Evolutionary conservation across 768 basidiomycete species (phyloP), one percentile per base, ranked within the genome.

Genomic region (Mrakia hoshinonis): DNA sequence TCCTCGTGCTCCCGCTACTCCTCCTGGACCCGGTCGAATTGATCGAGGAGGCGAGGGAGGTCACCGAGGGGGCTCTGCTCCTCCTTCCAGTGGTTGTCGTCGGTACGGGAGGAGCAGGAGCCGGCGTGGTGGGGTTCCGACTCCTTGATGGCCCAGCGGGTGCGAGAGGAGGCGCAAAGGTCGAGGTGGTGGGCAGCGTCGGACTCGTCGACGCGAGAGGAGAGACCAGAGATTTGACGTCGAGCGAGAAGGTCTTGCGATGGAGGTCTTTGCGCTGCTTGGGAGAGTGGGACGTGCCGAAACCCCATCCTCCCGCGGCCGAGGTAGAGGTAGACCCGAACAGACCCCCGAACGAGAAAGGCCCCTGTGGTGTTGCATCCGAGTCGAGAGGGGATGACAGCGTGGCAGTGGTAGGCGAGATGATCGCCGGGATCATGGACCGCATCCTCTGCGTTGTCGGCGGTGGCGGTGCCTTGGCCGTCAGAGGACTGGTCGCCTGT

Each of bases 181-280:
- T 62, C 0, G 7, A 43, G 39, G 22, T 24, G 47, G 20, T n/a
- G 15, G n/a, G 7, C n/a, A 13, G 48, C 26, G 43, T 34, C 26
- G 46, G 1, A 10, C 20, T 22, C 11, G 36, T 2, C 10, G 43
- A 31, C 4, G 62, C 43, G 46, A 24, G 26, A 26, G 38, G n/a
- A 20, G 61, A 46, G 61, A 64, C 18, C 39, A 64, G 46, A 38
- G 46, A 49, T 47, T 61, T 61, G 58, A 61, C 58, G 58, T 61
- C 58, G 18, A 61, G 58, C 15, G 58, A 61, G 58, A 61, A 61
- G 5, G 58, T 61, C 36, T 61, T 61, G 18, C 58, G 58, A 9
- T 61, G 58, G 4, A 61, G 36, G 11, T 61, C 58, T 31, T 61
- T 61, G 18, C 58, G 29, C 58, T 61, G 58, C 20, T 38, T 39